Base-by-base conservation (phyloP, 371 early-diverging fungal species). In the Haplosporangium sp. region DNA sequence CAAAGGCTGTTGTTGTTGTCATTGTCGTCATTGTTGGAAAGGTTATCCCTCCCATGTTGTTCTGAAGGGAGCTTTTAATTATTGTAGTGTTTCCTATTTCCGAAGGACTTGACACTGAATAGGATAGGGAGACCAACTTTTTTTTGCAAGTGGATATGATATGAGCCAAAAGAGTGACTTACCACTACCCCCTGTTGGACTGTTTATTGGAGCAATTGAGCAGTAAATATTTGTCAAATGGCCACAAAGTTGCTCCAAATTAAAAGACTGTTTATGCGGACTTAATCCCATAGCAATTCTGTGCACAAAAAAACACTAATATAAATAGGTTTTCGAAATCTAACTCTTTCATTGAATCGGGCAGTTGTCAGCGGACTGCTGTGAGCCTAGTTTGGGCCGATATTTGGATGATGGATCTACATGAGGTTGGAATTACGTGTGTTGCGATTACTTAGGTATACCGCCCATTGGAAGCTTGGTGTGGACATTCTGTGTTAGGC, bases 391-490 rank as follows among this genome's bases (percentile, higher is more conserved):
- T 83, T 71, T 75, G 75, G 76, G 68, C 74, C 81, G 81, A 44
- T 79, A 74, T 63, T 44, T 56, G 81, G 81, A 79, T 79, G 81
- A 63, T 79, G 81, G 38, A 79, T 79, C 56, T 42, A 63, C 64
- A 58, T 56, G 71, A 45, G 74, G 67, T 50, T 74, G 81, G 81
- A 56, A 48, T 56, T 6, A 71, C 81, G 74, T 67, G 67, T 63
- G 44, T 39, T 52, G 72, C 19, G 74, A 71, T 56, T 74, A 74
- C 81, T 79, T 74, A 79, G 81, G 81, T 74, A 74, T 79, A 79
- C 71, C 81, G 81, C 74, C 81, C 74, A 67, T 56, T 53, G 47
- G 81, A 79, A 79, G 74, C 74, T 74, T 65, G 81, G 81, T 79
- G 81, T 79, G 71, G 81, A 56, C 81, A 79, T 79, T 79, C 81